A percentile compares a stretch with the other conserved stretches of the same genome.
These are phyloP conservation scores for Penicillium odoratum DNA, from an alignment of 495 filamentous ascomycete genomes.

Conservation along the genomic window DNA sequence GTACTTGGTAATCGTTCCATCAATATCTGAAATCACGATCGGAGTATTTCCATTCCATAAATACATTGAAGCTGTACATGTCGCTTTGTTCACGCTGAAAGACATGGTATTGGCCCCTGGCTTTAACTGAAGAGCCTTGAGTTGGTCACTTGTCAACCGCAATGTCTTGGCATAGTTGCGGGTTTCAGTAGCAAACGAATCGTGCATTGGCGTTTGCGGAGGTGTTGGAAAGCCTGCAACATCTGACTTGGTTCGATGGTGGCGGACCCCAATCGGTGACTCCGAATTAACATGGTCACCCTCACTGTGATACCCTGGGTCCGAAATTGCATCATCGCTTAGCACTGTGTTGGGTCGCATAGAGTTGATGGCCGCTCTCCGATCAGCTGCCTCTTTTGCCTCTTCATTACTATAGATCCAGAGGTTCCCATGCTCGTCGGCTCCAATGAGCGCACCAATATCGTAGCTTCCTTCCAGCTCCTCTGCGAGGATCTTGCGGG, in stretches of 20 bases:
- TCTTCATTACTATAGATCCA: conserved; percentile 99
- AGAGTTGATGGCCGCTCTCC: conserved; percentile 50
- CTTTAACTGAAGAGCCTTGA: conserved; percentile 82
- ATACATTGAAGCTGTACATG: conserved; percentile 88
- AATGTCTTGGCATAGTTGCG: conserved; percentile 96
- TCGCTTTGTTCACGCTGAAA: conserved; percentile 94
- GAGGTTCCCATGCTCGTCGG: conserved; percentile 91
- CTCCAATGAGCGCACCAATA: conserved; percentile 91
- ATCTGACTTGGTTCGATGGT: conserved; percentile 67
- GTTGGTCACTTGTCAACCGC: conserved; percentile 91
- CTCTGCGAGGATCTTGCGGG: conserved; percentile 92
- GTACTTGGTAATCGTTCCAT: conserved; percentile 96
- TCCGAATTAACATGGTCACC: conserved; percentile 51
- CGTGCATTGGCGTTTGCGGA: conserved; percentile 69
- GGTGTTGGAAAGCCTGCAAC: conserved; percentile 69
- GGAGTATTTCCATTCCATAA: conserved; percentile 87
- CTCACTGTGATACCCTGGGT: conserved; percentile 94
- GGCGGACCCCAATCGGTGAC: conserved; percentile 34
- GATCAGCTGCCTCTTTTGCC: conserved; percentile 74
- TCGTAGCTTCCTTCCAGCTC: conserved; percentile 95
- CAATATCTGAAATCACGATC: conserved; percentile 97
- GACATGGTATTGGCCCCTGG: conserved; percentile 86
- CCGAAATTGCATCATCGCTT: conserved; percentile 81
- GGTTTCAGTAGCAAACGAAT: conserved; percentile 58
- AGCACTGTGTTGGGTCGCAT: conserved; percentile 55